Conservation (phyloP, 2,329 filamentous ascomycete genomes). For the Emergomyces africanus region DNA sequence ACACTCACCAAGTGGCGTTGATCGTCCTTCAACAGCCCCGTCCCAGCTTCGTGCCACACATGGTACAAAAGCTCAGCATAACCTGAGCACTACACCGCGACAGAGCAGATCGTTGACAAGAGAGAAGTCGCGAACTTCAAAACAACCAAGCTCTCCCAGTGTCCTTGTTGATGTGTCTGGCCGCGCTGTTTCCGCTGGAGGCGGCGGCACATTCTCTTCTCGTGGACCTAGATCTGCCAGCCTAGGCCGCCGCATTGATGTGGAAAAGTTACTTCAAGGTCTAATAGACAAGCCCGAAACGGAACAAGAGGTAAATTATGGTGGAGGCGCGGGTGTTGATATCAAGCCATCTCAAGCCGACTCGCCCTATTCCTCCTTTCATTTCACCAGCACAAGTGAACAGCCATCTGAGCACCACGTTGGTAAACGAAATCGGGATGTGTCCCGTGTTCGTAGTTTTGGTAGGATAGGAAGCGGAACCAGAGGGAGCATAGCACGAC, state of each 20-base stretch:
- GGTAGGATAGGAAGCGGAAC: background rate
- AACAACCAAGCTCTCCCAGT: background rate
- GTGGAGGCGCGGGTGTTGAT: background rate
- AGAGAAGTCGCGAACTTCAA: conserved; percentile 14
- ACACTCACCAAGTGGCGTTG: conserved; percentile 13
- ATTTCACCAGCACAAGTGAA: background rate
- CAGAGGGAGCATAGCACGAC: conserved; percentile 13
- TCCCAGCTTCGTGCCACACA: conserved; percentile 5
- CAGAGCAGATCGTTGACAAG: conserved; percentile 19
- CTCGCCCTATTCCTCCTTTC: background rate
- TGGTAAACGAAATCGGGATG: background rate
- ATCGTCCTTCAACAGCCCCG: conserved; percentile 13
- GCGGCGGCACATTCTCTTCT: background rate
- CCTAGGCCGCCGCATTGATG: conserved; percentile 17
- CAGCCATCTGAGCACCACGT: background rate
- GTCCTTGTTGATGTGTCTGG: background rate
- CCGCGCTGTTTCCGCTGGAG: background rate
- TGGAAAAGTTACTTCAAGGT: conserved; percentile 26
- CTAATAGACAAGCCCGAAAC: conserved; percentile 19
- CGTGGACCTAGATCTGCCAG: conserved; percentile 6
- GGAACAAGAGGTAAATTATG: conserved; percentile 3
- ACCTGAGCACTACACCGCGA: conserved; percentile 2
- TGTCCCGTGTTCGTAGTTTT: background rate
- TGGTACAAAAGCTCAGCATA: conserved; percentile 3
- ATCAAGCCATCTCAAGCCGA: background rate